These are phyloP conservation scores for Blepharisma undulans DNA, from an alignment of 169 alveolate species.

Conservation along the genomic window DNA sequence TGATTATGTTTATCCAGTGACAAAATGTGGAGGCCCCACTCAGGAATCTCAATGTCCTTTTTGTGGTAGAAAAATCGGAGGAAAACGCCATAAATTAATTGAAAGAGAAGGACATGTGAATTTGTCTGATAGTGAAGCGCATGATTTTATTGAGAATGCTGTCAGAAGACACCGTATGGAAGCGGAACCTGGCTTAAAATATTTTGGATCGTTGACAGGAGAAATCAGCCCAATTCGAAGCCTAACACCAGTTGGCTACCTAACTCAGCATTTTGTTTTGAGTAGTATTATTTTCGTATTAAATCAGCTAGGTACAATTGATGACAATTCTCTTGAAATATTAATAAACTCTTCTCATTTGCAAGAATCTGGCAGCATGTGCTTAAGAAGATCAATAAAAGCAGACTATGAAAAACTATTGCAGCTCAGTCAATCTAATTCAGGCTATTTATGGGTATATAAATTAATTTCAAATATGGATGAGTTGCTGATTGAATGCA, in stretches of 20 bases:
- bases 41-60: background rate
- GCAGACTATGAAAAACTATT: background rate
- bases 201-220: background rate
- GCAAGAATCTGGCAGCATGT: background rate
- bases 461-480: background rate
- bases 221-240: background rate
- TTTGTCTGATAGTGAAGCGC: background rate
- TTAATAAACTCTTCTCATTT: background rate
- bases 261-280: background rate
- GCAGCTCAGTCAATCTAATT: background rate
- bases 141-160: background rate
- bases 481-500: background rate
- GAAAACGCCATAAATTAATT: background rate
- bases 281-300: background rate
- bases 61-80: conserved; percentile 25
- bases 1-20: background rate
- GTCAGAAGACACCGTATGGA: background rate
- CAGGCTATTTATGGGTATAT: background rate
- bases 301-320: background rate
- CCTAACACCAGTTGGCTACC: background rate
- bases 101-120: conserved; percentile 25
- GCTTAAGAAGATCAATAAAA: background rate
- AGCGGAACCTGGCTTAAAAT: background rate
- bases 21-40: conserved; percentile 32
- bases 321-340: background rate